Evolutionary conservation across 768 basidiomycete species (phyloP).

Genomic region (Auricularia sp.): DNA sequence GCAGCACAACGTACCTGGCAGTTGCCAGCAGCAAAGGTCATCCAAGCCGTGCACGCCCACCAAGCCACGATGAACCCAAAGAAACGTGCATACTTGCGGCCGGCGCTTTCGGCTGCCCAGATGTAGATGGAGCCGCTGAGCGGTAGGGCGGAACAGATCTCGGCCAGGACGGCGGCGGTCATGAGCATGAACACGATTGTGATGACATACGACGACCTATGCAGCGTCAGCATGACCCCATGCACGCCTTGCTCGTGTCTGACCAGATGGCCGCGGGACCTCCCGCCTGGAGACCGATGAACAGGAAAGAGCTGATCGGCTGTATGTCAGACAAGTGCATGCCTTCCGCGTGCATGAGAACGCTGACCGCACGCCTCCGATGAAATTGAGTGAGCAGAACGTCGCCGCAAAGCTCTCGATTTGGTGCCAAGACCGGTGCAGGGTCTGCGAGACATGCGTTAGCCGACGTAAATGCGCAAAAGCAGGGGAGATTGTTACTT

Average conservation of each 20-base stretch:
- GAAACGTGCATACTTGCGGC: conserved; percentile 75
- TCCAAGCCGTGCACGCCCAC: conserved; percentile 95
- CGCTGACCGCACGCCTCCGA: conserved; percentile 68
- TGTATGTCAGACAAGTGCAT: not conserved
- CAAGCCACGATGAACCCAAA: conserved; percentile 85
- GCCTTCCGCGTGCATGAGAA: not conserved
- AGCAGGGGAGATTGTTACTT: conserved; percentile 32
- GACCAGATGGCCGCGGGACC: conserved; percentile 84
- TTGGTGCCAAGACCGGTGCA: conserved; percentile 77
- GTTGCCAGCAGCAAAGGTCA: conserved; percentile 83
- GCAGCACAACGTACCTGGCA: conserved; percentile 47
- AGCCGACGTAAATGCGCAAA: not conserved
- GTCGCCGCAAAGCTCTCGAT: conserved; percentile 82
- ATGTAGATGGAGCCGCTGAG: conserved; percentile 88
- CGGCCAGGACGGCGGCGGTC: conserved; percentile 77
- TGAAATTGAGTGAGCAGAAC: conserved; percentile 84
- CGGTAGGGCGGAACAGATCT: conserved; percentile 82
- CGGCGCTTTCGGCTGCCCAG: conserved; percentile 90
- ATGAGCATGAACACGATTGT: conserved; percentile 83
- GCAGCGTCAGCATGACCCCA: conserved; percentile 8
- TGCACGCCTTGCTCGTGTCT: not conserved
- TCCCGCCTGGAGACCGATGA: conserved; percentile 73
- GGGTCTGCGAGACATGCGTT: conserved; percentile 39
- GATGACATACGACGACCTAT: conserved; percentile 74
- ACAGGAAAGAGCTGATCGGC: conserved; percentile 52